A percentile compares a stretch with the other conserved stretches of the same genome.
phyloP scores from a whole-genome alignment of 164 flowering plant genomes.

The Piper betle region DNA sequence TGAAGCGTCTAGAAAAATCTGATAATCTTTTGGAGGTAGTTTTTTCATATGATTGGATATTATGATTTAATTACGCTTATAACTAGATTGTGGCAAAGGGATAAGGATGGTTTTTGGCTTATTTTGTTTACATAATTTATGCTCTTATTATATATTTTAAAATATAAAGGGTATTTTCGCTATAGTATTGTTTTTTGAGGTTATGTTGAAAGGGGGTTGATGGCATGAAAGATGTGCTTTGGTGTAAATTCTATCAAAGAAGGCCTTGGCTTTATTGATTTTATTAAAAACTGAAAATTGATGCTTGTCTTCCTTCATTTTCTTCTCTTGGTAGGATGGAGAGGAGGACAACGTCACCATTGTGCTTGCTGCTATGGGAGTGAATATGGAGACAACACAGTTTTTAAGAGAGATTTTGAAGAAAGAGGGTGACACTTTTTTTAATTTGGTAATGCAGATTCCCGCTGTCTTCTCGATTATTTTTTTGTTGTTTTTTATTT shows the following conservation, averaged over 20 bases:
- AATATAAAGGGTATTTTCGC: too few relatives aligned
- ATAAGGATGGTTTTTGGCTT: neutral
- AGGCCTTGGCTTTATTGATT: too few relatives aligned
- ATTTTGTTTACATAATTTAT: too few relatives aligned
- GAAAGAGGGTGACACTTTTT: conserved; percentile 95
- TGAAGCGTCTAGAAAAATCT: conserved; percentile 76
- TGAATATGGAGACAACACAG: conserved; percentile 98
- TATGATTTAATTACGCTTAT: too few relatives aligned
- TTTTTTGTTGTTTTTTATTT: neutral
- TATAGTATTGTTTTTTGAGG: too few relatives aligned
- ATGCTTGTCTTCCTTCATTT: neutral
- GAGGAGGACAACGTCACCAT: conserved; percentile 98
- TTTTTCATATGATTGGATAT: neutral
- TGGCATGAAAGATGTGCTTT: too few relatives aligned
- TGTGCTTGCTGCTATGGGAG: conserved; percentile 99
- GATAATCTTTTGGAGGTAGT: conserved; percentile 55
- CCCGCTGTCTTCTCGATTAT: neutral
- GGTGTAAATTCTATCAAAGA: too few relatives aligned
- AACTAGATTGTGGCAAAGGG: neutral
- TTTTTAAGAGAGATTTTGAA: conserved; percentile 99
- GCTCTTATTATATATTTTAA: too few relatives aligned
- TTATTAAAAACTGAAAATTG: neutral
- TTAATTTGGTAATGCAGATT: conserved; percentile 49
- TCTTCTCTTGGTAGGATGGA: conserved; percentile 33
- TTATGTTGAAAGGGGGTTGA: too few relatives aligned